Conservation (phyloP, 2,329 filamentous ascomycete genomes). For the Zymoseptoria crescenta region DNA sequence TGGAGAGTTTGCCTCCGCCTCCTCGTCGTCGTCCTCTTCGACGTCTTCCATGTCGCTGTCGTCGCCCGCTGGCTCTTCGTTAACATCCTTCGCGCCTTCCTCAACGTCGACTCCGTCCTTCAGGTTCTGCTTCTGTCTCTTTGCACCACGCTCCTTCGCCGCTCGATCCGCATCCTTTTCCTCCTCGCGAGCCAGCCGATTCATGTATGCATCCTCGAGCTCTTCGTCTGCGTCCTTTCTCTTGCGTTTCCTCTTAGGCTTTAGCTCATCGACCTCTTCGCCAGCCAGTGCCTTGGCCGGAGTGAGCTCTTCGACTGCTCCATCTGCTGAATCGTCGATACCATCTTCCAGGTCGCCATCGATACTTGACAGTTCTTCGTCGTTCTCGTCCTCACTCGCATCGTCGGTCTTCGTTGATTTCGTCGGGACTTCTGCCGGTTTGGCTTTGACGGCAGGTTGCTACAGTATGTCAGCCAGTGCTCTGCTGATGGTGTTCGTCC, state of each 20-base stretch:
- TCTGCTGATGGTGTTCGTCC: constrained; percentile 19
- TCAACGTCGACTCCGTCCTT: constrained; percentile 20
- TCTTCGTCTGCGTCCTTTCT: constrained; percentile 47
- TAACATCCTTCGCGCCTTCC: constrained; percentile 20
- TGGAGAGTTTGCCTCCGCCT: constrained; percentile 47
- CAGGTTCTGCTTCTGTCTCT: constrained; percentile 24
- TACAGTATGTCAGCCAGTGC: constrained; percentile 29
- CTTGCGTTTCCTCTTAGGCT: constrained; percentile 52
- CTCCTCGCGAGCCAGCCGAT: constrained; percentile 49
- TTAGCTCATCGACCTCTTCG: constrained; percentile 20
- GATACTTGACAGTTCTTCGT: constrained; percentile 12
- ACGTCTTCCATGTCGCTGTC: constrained; percentile 25
- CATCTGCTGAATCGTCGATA: constrained; percentile 8
- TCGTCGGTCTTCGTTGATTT: constrained; percentile 22
- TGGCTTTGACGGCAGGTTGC: constrained; percentile 24
- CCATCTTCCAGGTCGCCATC: constrained; percentile 16
- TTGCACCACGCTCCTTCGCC: constrained; percentile 23
- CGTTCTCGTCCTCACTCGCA: constrained; percentile 29
- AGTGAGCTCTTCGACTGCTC: constrained; percentile 15
- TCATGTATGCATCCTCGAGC: constrained; percentile 62
- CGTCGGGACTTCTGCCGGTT: constrained; percentile 23
- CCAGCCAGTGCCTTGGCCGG: constrained; percentile 13
- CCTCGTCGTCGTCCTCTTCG: constrained; percentile 28
- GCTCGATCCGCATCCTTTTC: constrained; percentile 22
- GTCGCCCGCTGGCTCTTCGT: constrained; percentile 18